Evolutionary conservation across 2,329 filamentous ascomycete species (phyloP).

Genomic region (Didymella keratinophila): DNA sequence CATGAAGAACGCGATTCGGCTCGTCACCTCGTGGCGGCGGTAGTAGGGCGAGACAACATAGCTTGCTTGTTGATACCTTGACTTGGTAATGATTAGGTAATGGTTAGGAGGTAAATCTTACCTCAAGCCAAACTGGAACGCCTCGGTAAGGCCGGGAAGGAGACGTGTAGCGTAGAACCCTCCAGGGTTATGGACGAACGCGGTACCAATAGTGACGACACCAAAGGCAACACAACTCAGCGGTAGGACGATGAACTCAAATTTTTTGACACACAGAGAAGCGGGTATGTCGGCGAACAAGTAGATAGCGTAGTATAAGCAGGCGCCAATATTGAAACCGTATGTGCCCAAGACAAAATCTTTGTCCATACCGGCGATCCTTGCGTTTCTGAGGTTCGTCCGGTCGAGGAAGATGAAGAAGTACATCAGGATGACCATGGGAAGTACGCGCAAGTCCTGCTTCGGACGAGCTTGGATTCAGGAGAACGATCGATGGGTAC

Average conservation of each 20-base stretch:
- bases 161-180: slow-evolving; percentile 10
- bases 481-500: not conserved
- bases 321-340: slow-evolving; percentile 3
- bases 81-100: not conserved
- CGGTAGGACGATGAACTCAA: not conserved
- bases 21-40: slow-evolving; percentile 1
- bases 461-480: slow-evolving; percentile 1
- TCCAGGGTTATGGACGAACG: not conserved
- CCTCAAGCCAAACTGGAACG: slow-evolving; percentile 1
- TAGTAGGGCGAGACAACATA: slow-evolving; percentile 1
- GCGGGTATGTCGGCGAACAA: not conserved
- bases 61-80: not conserved
- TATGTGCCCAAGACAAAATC: slow-evolving; percentile 1
- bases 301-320: slow-evolving; percentile 2
- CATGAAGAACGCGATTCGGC: slow-evolving; percentile 1
- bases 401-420: slow-evolving; percentile 10
- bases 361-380: slow-evolving; percentile 7
- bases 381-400: slow-evolving; percentile 1
- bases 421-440: slow-evolving; percentile 6
- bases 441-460: not conserved
- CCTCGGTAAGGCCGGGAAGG: slow-evolving; percentile 1
- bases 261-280: not conserved
- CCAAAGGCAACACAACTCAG: slow-evolving; percentile 4
- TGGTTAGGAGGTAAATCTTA: not conserved
- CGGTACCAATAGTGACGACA: not conserved